Evolutionary conservation across 805 yeast genomes (phyloP).

Genomic region (Metschnikowia proteae): DNA sequence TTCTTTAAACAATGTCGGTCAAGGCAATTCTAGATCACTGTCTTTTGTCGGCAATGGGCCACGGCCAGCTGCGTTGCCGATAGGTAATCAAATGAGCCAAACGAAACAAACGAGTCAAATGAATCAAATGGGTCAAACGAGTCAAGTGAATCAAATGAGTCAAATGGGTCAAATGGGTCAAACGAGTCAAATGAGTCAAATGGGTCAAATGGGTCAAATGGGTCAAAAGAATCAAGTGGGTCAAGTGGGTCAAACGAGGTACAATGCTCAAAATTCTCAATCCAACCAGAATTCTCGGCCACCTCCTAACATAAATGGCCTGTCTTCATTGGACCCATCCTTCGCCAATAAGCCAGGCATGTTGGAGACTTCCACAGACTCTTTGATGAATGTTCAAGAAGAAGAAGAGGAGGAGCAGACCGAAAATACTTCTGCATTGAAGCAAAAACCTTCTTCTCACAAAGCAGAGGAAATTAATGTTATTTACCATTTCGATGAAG

Average conservation of each 20-base stretch:
- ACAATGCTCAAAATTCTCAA: background rate
- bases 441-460: background rate
- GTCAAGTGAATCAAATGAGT: background rate
- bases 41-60: background rate
- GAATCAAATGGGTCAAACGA: background rate
- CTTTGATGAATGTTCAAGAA: slow-evolving; percentile 18
- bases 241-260: background rate
- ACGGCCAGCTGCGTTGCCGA: background rate
- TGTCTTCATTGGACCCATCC: background rate
- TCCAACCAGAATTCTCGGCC: background rate
- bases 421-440: slow-evolving; percentile 3
- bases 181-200: background rate
- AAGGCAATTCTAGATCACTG: slow-evolving; percentile 1
- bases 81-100: background rate
- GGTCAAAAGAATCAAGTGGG: background rate
- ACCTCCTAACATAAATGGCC: background rate
- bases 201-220: background rate
- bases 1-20: slow-evolving; percentile 11
- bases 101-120: background rate
- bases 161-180: background rate
- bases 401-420: slow-evolving; percentile 17
- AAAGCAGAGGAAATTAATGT: slow-evolving; percentile 20
- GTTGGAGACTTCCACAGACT: slow-evolving; percentile 11
- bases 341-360: background rate
- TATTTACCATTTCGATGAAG: slow-evolving; percentile 32